These are phyloP conservation scores for Platanthera zijinensis DNA, from an alignment of 106 monocot species.

Conservation along the genomic window DNA sequence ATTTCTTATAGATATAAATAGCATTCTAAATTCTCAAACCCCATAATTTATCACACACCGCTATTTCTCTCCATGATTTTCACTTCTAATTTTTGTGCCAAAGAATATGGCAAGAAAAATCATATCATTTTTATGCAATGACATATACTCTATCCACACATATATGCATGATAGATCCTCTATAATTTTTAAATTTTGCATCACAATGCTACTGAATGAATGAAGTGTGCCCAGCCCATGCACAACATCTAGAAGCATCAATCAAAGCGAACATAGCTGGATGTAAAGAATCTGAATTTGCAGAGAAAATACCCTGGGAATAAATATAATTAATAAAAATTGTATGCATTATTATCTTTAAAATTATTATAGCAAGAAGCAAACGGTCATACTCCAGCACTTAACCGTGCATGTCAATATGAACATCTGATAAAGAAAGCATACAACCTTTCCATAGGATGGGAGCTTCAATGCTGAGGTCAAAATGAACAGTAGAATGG, in stretches of 20 bases:
- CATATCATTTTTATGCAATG: neutral
- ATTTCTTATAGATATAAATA: too few relatives aligned
- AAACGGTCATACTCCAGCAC: neutral
- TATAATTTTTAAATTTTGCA: neutral
- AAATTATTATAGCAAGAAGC: neutral
- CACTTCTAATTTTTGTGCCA: neutral
- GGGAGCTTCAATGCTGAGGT: conserved; percentile 49
- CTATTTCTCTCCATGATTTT: neutral
- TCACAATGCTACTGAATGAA: neutral
- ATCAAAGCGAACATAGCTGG: neutral
- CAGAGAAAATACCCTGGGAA: neutral
- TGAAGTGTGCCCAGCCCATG: neutral
- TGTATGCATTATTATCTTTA: neutral
- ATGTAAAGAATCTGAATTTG: neutral
- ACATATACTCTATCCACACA: neutral
- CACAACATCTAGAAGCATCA: neutral
- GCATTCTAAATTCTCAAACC: neutral
- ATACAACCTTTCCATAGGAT: conserved; percentile 68
- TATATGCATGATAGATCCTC: neutral
- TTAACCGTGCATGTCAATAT: neutral
- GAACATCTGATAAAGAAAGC: neutral
- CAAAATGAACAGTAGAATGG: conserved; percentile 57
- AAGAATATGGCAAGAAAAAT: neutral
- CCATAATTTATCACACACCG: neutral
- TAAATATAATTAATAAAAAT: neutral